A percentile compares a stretch with the other conserved stretches of the same genome.
Evolutionary conservation across 2,329 filamentous ascomycete species (phyloP).

Genomic region (Xylaria arbuscula): DNA sequence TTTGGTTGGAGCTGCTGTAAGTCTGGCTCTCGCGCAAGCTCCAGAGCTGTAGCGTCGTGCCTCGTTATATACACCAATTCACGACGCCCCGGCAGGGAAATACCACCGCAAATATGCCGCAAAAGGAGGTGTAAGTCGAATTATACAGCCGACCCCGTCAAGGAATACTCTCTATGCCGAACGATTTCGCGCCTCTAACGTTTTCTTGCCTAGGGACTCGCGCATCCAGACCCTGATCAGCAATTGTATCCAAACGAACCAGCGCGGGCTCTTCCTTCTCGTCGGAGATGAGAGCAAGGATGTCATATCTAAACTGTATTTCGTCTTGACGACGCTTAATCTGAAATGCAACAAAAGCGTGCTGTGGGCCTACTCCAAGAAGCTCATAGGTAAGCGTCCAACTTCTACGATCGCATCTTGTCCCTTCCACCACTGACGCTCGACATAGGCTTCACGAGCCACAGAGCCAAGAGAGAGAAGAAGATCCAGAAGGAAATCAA

Average conservation of each 20-base stretch:
- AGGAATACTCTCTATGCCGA: neutral
- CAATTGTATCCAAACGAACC: conserved; percentile 95
- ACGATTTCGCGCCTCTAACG: conserved; percentile 12
- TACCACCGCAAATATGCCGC: conserved; percentile 42
- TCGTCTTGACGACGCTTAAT: conserved; percentile 90
- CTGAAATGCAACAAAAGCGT: conserved; percentile 97
- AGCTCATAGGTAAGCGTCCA: conserved; percentile 73
- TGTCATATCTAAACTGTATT: conserved; percentile 93
- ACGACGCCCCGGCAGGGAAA: conserved; percentile 17
- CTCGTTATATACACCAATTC: conserved; percentile 16
- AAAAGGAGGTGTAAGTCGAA: conserved; percentile 47
- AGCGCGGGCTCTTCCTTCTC: conserved; percentile 96
- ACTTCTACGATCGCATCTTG: conserved; percentile 71
- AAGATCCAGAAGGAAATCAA: conserved; percentile 99
- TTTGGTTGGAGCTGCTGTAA: conserved; percentile 38
- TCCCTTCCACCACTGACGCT: neutral
- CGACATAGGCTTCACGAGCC: conserved; percentile 59
- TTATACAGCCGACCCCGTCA: neutral
- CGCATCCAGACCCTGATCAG: conserved; percentile 90
- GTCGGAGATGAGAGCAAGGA: conserved; percentile 93
- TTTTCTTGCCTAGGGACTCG: conserved; percentile 71
- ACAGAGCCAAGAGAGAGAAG: conserved; percentile 96
- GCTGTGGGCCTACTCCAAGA: conserved; percentile 98
- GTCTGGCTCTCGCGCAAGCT: conserved; percentile 24
- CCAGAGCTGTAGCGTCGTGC: conserved; percentile 7